These are phyloP conservation scores for Leccinum colubrinum DNA, from an alignment of 1,284 basidiomycete species.

Conservation along the genomic window DNA sequence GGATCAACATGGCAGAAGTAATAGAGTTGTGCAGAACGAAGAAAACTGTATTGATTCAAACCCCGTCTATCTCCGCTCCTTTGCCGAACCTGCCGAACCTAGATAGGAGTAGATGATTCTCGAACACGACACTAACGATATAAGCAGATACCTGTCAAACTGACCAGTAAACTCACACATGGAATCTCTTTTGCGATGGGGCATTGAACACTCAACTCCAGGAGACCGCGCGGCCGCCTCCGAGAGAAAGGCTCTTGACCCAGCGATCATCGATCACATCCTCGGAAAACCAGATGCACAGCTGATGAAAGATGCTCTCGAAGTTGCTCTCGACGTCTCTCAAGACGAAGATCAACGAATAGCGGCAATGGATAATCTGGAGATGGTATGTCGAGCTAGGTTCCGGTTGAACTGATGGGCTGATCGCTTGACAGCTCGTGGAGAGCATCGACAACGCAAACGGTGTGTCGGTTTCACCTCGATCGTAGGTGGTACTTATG, in stretches of 20 bases:
- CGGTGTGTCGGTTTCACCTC: constrained; percentile 43
- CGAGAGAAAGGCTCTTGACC: constrained; percentile 58
- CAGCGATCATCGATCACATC: constrained; percentile 83
- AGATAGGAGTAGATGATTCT: constrained; percentile 18
- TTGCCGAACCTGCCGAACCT: constrained; percentile 19
- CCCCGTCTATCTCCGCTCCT: constrained; percentile 13
- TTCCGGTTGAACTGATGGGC: not conserved
- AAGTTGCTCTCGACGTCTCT: constrained; percentile 63
- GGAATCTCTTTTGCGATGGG: constrained; percentile 76
- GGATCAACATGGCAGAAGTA: not conserved
- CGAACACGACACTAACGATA: not conserved
- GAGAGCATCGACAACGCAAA: constrained; percentile 97
- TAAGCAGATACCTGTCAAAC: not conserved
- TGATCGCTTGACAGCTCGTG: constrained; percentile 58
- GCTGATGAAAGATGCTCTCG: constrained; percentile 86
- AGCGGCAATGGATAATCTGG: constrained; percentile 88
- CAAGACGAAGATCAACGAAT: constrained; percentile 67
- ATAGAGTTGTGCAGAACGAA: not conserved
- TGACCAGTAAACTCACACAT: constrained; percentile 34
- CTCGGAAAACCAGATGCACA: constrained; percentile 84
- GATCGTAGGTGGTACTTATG: not conserved
- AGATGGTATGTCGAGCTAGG: constrained; percentile 69
- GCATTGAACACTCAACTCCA: constrained; percentile 61
- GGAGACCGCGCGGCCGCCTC: constrained; percentile 31
- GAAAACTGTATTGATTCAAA: constrained; percentile 5